phyloP scores from a whole-genome alignment of 2,329 filamentous ascomycete species.

The Camillea tinctor region DNA sequence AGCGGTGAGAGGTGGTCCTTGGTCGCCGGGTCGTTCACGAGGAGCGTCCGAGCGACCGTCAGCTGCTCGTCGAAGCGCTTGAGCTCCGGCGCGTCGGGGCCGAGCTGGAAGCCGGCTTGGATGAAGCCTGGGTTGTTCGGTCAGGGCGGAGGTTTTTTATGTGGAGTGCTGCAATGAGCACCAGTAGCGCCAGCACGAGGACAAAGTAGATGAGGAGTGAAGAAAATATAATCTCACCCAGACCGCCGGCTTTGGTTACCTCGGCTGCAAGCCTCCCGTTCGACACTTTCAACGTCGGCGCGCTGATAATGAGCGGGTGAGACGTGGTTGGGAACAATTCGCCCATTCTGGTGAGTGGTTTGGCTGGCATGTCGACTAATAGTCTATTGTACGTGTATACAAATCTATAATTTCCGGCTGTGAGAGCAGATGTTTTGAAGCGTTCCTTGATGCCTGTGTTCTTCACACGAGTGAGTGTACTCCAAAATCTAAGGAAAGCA shows the following conservation, averaged over 20 bases:
- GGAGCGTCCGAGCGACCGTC: conserved; percentile 21
- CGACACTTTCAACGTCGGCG: conserved; percentile 40
- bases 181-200: too few species aligned
- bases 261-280: conserved; percentile 39
- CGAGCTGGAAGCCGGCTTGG: conserved; percentile 34
- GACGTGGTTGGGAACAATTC: conserved; percentile 37
- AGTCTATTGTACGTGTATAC: conserved; percentile 6
- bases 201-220: too few species aligned
- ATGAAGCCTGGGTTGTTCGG: conserved; percentile 30
- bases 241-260: conserved; percentile 40
- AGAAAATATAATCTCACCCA: conserved; percentile 32
- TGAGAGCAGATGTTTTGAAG: too few species aligned
- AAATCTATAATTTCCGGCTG: background rate
- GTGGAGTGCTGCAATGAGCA: too few species aligned
- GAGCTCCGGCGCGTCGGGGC: conserved; percentile 29
- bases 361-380: conserved; percentile 17
- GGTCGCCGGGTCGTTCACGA: conserved; percentile 26
- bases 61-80: conserved; percentile 34
- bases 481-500: too few species aligned
- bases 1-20: conserved; percentile 29
- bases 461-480: too few species aligned
- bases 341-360: conserved; percentile 24
- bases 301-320: conserved; percentile 39
- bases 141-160: background rate
- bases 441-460: too few species aligned